Conservation (phyloP, 306 rosid genomes). For the Gastrolobium bilobum region DNA sequence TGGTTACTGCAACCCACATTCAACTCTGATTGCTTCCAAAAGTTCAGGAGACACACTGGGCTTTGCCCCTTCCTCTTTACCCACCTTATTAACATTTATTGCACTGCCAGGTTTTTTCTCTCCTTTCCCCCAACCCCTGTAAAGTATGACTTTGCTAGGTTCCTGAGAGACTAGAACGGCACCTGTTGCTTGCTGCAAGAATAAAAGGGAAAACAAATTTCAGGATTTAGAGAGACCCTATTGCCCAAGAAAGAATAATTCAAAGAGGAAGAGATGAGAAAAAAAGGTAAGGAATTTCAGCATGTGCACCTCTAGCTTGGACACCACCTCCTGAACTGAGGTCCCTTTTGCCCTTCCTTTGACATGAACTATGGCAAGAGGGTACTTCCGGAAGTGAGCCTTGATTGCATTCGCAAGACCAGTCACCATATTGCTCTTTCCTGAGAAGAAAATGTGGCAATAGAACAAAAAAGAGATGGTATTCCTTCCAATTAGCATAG, state of each 20-base stretch:
- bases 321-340: conserved; percentile 84
- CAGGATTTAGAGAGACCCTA: conserved; percentile 36
- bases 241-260: conserved; percentile 29
- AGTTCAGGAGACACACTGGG: conserved; percentile 74
- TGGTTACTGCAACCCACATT: conserved; percentile 74
- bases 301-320: conserved; percentile 75
- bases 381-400: conserved; percentile 70
- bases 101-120: conserved; percentile 42
- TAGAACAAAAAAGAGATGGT: conserved; percentile 2
- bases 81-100: conserved; percentile 31
- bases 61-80: conserved; percentile 45
- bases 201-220: conserved; percentile 30
- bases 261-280: conserved; percentile 4
- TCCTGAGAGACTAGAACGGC: conserved; percentile 88
- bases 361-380: conserved; percentile 87
- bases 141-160: conserved; percentile 86
- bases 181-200: conserved; percentile 84
- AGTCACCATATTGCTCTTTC: conserved; percentile 77
- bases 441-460: conserved; percentile 53
- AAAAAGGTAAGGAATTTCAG: conserved; percentile 33
- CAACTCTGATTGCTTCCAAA: conserved; percentile 84
- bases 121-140: conserved; percentile 91
- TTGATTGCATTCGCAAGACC: conserved; percentile 85
- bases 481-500: conserved; percentile 15
- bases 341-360: conserved; percentile 95